Conservation (phyloP, 2,329 filamentous ascomycete genomes). For the Hortaea werneckii region DNA sequence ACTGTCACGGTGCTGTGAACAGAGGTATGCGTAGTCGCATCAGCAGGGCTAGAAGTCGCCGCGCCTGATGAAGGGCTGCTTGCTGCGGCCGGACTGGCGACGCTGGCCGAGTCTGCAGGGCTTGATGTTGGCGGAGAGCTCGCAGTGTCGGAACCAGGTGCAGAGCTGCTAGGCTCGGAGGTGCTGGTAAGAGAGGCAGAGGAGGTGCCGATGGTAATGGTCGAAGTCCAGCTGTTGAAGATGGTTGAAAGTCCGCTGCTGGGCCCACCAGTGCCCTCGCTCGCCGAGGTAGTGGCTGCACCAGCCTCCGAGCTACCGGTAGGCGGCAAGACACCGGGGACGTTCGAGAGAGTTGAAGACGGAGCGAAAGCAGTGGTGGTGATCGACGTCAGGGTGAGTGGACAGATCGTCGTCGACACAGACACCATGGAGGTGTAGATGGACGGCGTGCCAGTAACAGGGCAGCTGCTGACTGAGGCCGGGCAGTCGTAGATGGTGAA, state of each 20-base stretch:
- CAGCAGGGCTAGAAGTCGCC: neutral
- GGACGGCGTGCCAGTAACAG: constrained; percentile 22
- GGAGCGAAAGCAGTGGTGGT: constrained; percentile 5
- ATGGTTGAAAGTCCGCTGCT: constrained; percentile 4
- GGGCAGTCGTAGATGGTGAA: constrained; percentile 34
- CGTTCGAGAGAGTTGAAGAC: neutral
- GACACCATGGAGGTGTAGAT: constrained; percentile 31
- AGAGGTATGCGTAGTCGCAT: neutral
- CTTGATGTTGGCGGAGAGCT: neutral
- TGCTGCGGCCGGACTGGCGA: neutral
- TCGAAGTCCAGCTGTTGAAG: constrained; percentile 9
- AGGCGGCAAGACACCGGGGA: neutral
- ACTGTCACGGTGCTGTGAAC: constrained; percentile 4
- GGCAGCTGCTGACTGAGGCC: constrained; percentile 30
- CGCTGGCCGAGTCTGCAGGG: neutral
- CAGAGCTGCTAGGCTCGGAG: neutral
- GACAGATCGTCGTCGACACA: constrained; percentile 36
- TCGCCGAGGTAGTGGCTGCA: neutral
- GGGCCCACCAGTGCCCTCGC: neutral
- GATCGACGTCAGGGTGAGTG: constrained; percentile 25
- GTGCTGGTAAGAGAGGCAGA: constrained; percentile 1
- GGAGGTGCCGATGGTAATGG: constrained; percentile 8
- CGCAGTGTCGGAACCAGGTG: neutral
- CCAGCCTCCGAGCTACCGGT: constrained; percentile 1
- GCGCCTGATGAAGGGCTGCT: neutral